Evolutionary conservation across 495 filamentous ascomycete genomes (phyloP).

Genomic region (Cercophora newfieldiana): DNA sequence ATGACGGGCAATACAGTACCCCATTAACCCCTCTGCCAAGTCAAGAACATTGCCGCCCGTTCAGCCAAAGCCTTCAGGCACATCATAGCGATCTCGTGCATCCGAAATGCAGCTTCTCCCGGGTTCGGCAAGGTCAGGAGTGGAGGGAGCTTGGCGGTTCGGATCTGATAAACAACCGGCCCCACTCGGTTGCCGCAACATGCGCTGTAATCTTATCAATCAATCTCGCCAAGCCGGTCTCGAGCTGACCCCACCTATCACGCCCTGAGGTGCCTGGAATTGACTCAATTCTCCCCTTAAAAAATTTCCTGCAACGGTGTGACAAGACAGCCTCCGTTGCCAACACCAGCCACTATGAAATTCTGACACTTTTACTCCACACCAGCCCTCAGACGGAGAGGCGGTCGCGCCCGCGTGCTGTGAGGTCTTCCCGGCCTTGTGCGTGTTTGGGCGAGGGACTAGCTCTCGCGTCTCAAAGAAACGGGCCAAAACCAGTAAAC

Average conservation of each 20-base stretch:
- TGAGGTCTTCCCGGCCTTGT: background rate
- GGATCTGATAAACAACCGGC: constrained; percentile 6
- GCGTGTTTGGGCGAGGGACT: background rate
- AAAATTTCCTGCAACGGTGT: constrained; percentile 9
- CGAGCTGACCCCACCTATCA: background rate
- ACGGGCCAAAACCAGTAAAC: background rate
- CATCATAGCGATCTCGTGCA: background rate
- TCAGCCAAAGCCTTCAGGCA: too few species aligned
- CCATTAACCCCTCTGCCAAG: too few species aligned
- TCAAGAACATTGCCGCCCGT: too few species aligned
- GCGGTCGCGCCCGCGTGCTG: background rate
- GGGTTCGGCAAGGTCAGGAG: background rate
- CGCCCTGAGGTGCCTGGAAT: background rate
- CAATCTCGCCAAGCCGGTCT: constrained; percentile 12
- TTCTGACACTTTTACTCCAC: background rate
- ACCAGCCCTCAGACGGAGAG: background rate
- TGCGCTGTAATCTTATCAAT: constrained; percentile 13
- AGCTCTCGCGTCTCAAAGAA: background rate
- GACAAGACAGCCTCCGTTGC: background rate
- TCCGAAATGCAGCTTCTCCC: background rate
- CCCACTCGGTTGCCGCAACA: background rate
- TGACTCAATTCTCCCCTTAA: constrained; percentile 13
- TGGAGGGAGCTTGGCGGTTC: background rate
- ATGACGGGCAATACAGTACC: too few species aligned
- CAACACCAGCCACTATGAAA: background rate